phyloP scores from a whole-genome alignment of 2,329 filamentous ascomycete genomes.

The Venturiaceae sp. region DNA sequence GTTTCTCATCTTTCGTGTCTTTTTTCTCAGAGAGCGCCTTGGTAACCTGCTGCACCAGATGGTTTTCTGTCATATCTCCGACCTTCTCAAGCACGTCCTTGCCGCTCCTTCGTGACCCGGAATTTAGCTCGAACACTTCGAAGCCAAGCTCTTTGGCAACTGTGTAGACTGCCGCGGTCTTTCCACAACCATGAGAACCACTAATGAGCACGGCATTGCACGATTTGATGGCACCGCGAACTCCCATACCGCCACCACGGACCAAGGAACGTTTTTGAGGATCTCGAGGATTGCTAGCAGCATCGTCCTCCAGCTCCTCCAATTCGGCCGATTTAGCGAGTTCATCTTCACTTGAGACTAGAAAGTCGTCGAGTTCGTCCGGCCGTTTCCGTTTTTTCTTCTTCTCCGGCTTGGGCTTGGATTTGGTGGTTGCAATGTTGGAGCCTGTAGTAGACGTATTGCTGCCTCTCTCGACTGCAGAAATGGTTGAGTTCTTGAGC shows the following conservation, averaged over 20 bases:
- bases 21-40: conserved; percentile 17
- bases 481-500: conserved; percentile 67
- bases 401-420: conserved; percentile 13
- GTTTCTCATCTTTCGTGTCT: conserved; percentile 21
- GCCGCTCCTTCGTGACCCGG: conserved; percentile 72
- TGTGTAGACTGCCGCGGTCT: conserved; percentile 86
- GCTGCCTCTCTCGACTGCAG: conserved; percentile 59
- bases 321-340: conserved; percentile 48
- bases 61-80: conserved; percentile 94
- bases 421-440: conserved; percentile 4
- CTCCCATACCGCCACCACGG: conserved; percentile 23
- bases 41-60: conserved; percentile 56
- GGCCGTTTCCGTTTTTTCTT: conserved; percentile 58
- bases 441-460: conserved; percentile 19
- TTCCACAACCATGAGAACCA: conserved; percentile 82
- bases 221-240: neutral
- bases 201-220: conserved; percentile 65
- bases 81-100: conserved; percentile 87
- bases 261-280: conserved; percentile 28
- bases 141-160: conserved; percentile 86
- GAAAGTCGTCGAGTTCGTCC: conserved; percentile 69
- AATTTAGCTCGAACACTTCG: conserved; percentile 90
- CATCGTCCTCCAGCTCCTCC: conserved; percentile 44
- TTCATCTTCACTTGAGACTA: conserved; percentile 72
- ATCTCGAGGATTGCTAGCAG: conserved; percentile 4